Conservation (phyloP, 116 monocot species). For the Dioscorea cayenensis region DNA sequence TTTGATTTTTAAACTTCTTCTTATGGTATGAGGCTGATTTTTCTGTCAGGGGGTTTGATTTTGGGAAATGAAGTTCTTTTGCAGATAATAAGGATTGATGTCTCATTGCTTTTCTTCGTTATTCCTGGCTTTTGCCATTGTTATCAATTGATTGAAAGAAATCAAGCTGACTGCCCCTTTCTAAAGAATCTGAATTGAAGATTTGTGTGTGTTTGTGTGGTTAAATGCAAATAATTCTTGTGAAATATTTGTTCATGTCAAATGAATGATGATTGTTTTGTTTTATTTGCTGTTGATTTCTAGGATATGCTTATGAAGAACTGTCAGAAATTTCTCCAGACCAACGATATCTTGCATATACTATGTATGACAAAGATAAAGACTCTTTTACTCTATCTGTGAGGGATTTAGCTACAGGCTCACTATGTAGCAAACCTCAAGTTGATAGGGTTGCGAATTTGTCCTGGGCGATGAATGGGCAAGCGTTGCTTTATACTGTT, state of each 20-base stretch:
- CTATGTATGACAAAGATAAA: conserved; percentile 94
- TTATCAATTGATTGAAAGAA: no score
- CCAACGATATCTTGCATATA: conserved; percentile 87
- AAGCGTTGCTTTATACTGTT: conserved; percentile 79
- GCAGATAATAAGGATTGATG: no score
- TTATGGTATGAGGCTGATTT: no score
- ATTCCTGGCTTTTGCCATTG: no score
- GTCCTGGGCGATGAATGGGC: conserved; percentile 82
- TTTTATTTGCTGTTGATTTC: background rate
- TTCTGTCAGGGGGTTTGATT: no score
- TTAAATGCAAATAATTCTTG: no score
- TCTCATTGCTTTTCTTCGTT: no score
- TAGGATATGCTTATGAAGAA: conserved; percentile 90
- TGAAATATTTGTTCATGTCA: background rate
- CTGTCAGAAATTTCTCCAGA: conserved; percentile 90
- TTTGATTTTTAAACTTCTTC: no score
- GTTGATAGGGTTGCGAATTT: conserved; percentile 68
- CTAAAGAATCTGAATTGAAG: no score
- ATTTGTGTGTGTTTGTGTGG: no score
- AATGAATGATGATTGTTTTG: background rate
- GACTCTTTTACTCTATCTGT: conserved; percentile 71
- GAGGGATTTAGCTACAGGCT: conserved; percentile 62
- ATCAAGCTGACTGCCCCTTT: no score
- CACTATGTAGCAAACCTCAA: conserved; percentile 55
- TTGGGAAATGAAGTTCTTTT: no score